phyloP scores from a whole-genome alignment of 768 basidiomycete species.

The Rhodotorula babjevae region DNA sequence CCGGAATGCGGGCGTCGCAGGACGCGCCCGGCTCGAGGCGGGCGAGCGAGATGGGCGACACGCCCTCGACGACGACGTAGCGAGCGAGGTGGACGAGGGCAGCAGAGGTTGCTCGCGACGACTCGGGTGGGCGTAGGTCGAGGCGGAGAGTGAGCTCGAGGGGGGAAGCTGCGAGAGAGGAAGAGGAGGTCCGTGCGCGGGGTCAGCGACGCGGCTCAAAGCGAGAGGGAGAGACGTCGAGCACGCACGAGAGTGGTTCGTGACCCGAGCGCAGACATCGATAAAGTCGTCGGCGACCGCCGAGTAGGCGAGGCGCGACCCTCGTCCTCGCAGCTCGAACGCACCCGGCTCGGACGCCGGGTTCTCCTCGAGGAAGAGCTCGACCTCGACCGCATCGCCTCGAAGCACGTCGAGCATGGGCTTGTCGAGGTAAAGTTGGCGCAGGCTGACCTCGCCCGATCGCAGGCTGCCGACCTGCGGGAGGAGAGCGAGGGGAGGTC shows the following conservation, averaged over 20 bases:
- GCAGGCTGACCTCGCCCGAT: slow-evolving; percentile 68
- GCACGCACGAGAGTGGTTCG: slow-evolving; percentile 55
- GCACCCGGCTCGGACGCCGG: slow-evolving; percentile 35
- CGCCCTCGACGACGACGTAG: slow-evolving; percentile 67
- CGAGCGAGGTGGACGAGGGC: slow-evolving; percentile 56
- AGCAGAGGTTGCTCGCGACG: slow-evolving; percentile 52
- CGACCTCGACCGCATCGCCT: slow-evolving; percentile 61
- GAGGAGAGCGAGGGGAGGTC: background rate
- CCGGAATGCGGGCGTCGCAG: slow-evolving; percentile 54
- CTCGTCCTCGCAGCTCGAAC: slow-evolving; percentile 39
- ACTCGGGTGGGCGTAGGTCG: slow-evolving; percentile 57
- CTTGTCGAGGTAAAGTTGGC: slow-evolving; percentile 69
- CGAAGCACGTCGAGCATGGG: slow-evolving; percentile 75
- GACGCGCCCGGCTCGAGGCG: slow-evolving; percentile 58
- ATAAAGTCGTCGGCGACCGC: slow-evolving; percentile 62
- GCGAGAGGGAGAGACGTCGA: slow-evolving; percentile 52
- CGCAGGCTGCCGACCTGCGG: slow-evolving; percentile 71
- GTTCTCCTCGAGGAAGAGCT: slow-evolving; percentile 54
- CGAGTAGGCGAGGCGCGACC: slow-evolving; percentile 50
- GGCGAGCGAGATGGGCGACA: slow-evolving; percentile 59
- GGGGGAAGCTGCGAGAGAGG: background rate
- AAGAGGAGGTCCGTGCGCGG: no score
- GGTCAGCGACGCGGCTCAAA: background rate
- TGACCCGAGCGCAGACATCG: slow-evolving; percentile 57
- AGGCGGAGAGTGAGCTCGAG: slow-evolving; percentile 16